Percentiles rank a stretch among this genome's conserved stretches.
These are phyloP conservation scores for Aegilops bicornis DNA, from an alignment of 176 grass and related monocot species.

Conservation along the genomic window DNA sequence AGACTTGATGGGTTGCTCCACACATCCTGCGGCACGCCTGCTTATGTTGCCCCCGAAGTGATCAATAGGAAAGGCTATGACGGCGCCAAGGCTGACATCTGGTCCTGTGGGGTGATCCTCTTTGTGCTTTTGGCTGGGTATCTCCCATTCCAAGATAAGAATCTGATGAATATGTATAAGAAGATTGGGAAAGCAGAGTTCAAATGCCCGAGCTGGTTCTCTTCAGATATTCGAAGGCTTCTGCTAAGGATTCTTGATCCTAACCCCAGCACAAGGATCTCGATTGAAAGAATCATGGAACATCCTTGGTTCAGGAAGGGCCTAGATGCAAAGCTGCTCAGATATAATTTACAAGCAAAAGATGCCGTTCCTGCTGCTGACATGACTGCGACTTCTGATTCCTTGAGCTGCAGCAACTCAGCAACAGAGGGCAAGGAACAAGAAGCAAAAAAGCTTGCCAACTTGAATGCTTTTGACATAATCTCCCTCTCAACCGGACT, in stretches of 20 bases:
- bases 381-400: neutral
- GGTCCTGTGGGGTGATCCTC: slow-evolving; percentile 94
- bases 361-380: neutral
- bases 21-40: slow-evolving; percentile 95
- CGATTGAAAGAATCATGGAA: slow-evolving; percentile 85
- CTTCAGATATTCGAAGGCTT: slow-evolving; percentile 62
- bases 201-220: slow-evolving; percentile 80
- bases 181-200: slow-evolving; percentile 93
- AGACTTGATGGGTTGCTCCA: slow-evolving; percentile 81
- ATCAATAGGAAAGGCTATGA: slow-evolving; percentile 92
- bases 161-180: slow-evolving; percentile 95
- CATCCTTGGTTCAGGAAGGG: slow-evolving; percentile 94
- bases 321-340: slow-evolving; percentile 59
- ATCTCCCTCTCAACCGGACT: slow-evolving; percentile 83
- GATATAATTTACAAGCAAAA: slow-evolving; percentile 29
- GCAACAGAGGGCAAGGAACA: slow-evolving; percentile 4
- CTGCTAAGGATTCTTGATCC: slow-evolving; percentile 85
- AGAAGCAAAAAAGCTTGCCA: slow-evolving; percentile 40
- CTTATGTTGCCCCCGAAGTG: slow-evolving; percentile 95
- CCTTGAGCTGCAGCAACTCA: neutral
- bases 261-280: slow-evolving; percentile 76
- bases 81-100: slow-evolving; percentile 91
- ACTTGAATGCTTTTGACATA: slow-evolving; percentile 94
- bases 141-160: slow-evolving; percentile 90
- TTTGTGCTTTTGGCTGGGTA: slow-evolving; percentile 89